A percentile compares a stretch with the other conserved stretches of the same genome.
These are phyloP conservation scores for Russula sp. DNA, from an alignment of 768 basidiomycete genomes.

Conservation along the genomic window DNA sequence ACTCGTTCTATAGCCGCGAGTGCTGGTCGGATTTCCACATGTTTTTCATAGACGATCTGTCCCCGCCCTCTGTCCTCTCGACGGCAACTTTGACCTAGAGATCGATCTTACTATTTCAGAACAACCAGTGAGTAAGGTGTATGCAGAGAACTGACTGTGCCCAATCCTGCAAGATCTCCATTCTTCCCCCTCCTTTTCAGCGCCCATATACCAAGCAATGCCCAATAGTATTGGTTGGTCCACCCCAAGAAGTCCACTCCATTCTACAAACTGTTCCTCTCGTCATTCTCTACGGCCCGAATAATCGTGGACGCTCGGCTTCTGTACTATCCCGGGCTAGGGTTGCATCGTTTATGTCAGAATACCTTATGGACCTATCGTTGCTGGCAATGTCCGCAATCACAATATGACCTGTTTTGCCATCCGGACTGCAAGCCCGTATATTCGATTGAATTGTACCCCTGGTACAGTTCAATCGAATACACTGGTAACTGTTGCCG, in stretches of 20 bases:
- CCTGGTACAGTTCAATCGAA: too few relatives aligned
- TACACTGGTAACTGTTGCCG: neutral
- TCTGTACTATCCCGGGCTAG: conserved; percentile 7
- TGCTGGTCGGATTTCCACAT: conserved; percentile 9
- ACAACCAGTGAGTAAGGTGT: conserved; percentile 5
- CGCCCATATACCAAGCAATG: too few relatives aligned
- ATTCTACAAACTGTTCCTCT: neutral
- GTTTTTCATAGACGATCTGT: conserved; percentile 24
- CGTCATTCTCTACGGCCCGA: conserved; percentile 4
- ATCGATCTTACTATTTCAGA: conserved; percentile 14
- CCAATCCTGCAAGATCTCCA: conserved; percentile 4
- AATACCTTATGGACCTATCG: conserved; percentile 6
- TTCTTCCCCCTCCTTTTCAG: conserved; percentile 5
- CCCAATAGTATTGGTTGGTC: neutral
- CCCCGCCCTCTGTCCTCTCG: conserved; percentile 9
- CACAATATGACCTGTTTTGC: conserved; percentile 9
- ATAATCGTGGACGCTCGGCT: conserved; percentile 7
- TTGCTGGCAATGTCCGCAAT: neutral
- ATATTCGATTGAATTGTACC: neutral
- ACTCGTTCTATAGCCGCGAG: conserved; percentile 9
- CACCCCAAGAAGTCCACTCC: neutral
- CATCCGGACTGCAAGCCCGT: neutral
- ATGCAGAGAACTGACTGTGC: neutral
- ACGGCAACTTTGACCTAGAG: conserved; percentile 11
- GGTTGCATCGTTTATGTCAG: conserved; percentile 13